These are phyloP conservation scores for Nicotiana benthamiana DNA, from an alignment of 257 asterid species.

Conservation along the genomic window DNA sequence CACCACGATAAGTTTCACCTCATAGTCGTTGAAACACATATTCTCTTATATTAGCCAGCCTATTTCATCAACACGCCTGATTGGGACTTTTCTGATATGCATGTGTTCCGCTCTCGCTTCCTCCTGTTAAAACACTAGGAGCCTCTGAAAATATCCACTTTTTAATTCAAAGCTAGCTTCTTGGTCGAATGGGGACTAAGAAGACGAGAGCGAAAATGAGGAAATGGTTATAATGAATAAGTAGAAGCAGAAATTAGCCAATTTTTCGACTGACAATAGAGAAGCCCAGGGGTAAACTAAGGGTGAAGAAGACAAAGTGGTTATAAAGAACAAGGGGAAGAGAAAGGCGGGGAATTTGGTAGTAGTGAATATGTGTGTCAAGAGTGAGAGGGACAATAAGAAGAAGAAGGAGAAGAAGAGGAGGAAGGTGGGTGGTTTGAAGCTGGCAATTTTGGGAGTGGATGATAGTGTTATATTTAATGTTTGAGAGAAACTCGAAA, in stretches of 20 bases:
- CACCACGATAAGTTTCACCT: background rate
- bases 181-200: background rate
- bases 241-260: background rate
- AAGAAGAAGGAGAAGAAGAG: slow-evolving; percentile 22
- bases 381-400: slow-evolving; percentile 13
- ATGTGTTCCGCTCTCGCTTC: no score
- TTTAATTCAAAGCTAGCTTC: background rate
- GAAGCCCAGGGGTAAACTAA: background rate
- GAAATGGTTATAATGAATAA: background rate
- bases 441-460: slow-evolving; percentile 35
- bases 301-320: background rate
- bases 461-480: slow-evolving; percentile 24
- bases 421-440: slow-evolving; percentile 30
- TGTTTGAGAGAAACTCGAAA: slow-evolving; percentile 17
- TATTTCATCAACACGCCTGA: no score
- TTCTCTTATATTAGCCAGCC: no score
- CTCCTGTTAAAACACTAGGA: no score
- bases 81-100: no score
- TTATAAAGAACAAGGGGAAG: background rate
- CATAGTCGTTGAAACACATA: background rate
- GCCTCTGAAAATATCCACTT: no score
- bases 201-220: background rate
- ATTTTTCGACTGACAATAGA: background rate
- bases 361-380: slow-evolving; percentile 2
- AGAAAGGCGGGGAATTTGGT: background rate